These are phyloP conservation scores for Mortierella polycephala DNA, from an alignment of 371 early-diverging fungal species.

Conservation along the genomic window DNA sequence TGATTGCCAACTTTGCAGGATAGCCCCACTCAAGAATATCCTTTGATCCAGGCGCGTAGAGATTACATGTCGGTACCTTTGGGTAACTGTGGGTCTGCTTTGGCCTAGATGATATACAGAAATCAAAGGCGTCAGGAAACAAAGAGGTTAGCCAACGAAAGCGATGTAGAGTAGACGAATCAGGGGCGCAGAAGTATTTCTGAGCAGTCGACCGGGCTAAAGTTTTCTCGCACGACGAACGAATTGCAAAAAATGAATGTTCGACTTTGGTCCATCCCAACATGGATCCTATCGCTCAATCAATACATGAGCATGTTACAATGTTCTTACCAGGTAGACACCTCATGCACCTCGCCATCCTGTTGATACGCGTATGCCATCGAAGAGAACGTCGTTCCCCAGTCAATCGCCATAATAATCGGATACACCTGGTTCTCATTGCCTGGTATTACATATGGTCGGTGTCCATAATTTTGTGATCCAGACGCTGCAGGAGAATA, in stretches of 20 bases:
- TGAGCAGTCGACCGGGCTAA: not conserved
- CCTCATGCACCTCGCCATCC: slow-evolving; percentile 45
- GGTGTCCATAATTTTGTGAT: slow-evolving; percentile 33
- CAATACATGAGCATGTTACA: not conserved
- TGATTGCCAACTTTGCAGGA: slow-evolving; percentile 60
- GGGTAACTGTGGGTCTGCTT: slow-evolving; percentile 46
- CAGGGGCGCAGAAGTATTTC: no score
- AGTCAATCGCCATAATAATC: slow-evolving; percentile 48
- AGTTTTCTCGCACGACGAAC: no score
- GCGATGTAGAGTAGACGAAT: not conserved
- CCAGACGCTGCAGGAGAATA: slow-evolving; percentile 12
- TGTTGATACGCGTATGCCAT: slow-evolving; percentile 43
- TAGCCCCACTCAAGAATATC: slow-evolving; percentile 53
- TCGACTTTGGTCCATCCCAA: no score
- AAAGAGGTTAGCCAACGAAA: not conserved
- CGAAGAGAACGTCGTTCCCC: slow-evolving; percentile 42
- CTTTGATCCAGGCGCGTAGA: slow-evolving; percentile 31
- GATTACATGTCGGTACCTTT: slow-evolving; percentile 39
- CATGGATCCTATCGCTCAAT: not conserved
- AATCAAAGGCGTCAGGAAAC: not conserved
- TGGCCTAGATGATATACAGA: slow-evolving; percentile 14
- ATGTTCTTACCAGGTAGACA: slow-evolving; percentile 31
- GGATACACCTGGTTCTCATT: slow-evolving; percentile 44
- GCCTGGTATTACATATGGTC: slow-evolving; percentile 32
- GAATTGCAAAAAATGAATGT: no score